Conservation (phyloP, 257 asterid species). For the Lithospermum erythrorhizon region DNA sequence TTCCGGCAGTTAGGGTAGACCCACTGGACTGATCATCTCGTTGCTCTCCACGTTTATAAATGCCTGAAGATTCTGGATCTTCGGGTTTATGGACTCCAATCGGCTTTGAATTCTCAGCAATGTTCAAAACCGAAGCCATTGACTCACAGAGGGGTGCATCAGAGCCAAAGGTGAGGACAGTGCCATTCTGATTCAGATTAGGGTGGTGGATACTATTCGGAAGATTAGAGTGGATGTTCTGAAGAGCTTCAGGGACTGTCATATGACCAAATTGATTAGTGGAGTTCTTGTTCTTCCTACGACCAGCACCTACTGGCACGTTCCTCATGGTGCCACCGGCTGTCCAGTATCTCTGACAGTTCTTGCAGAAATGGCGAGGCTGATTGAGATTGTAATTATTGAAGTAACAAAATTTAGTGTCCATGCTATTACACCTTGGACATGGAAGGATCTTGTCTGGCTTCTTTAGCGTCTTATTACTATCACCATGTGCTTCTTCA, state of each 20-base stretch:
- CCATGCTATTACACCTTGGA: conserved; percentile 98
- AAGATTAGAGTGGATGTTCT: conserved; percentile 25
- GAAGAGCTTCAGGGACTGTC: conserved; percentile 36
- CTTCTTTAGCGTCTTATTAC: conserved; percentile 53
- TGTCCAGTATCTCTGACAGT: conserved; percentile 98
- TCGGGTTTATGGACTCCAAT: conserved; percentile 17
- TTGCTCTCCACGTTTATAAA: conserved; percentile 28
- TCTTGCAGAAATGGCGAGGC: conserved; percentile 95
- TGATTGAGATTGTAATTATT: conserved; percentile 93
- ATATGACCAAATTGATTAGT: conserved; percentile 46
- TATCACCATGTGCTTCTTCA: conserved; percentile 41
- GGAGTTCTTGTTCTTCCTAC: conserved; percentile 74
- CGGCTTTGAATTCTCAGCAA: conserved; percentile 32
- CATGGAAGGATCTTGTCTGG: conserved; percentile 89
- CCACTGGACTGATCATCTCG: conserved; percentile 33
- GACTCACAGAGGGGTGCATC: conserved; percentile 66
- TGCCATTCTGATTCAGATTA: conserved; percentile 33
- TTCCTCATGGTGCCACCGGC: conserved; percentile 98
- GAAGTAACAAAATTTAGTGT: conserved; percentile 89
- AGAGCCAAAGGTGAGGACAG: conserved; percentile 52
- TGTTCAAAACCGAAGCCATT: conserved; percentile 44
- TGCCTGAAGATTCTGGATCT: conserved; percentile 23
- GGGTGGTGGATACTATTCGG: conserved; percentile 36
- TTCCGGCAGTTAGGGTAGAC: conserved; percentile 27
- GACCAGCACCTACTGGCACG: conserved; percentile 95